Base-by-base conservation (phyloP, 371 early-diverging fungal genomes). In the Nosema muscidifuracis region DNA sequence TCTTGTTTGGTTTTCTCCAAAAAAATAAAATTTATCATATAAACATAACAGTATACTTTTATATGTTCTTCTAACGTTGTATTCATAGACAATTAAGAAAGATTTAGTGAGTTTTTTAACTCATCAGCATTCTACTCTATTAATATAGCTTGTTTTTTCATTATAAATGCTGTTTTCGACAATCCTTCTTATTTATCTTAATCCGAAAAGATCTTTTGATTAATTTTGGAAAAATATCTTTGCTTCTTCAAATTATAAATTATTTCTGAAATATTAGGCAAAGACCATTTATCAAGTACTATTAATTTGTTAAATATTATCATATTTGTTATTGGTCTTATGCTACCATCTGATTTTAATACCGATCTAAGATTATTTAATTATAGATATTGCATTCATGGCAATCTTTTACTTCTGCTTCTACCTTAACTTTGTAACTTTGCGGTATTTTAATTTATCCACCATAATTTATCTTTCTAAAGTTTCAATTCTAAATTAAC, bases 171-270 rank as follows among this genome's bases (percentile, higher is more conserved):
- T 43, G 77, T 76, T 60, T 76, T 76, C 42, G 24, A 6, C 31
- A 24, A 55, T 73, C 34, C 4, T 65, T 34, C 30, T 65, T 24
- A 2, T 40, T 34, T 28, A 73, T n/a, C 22, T 12, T 18, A 30
- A 76, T 75, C 50, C 71, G 70, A 62, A 40, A 65, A 56, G 33
- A 76, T 66, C 47, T 76, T 20, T 76, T 60, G 38, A 75, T 56
- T 30, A 76, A 58, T n/a, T 76, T n/a, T n/a, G n/a, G n/a, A n/a
- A n/a, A n/a, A n/a, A n/a, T 71, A 22, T 70, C 34, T 30, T 13
- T 20, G 33, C 58, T 66, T 2, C 64, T 66, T n/a, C 30, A 57
- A 13, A 38, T 20, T 57, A 15, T 55, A 40, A 13, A 73, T 44
- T 2, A 75, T 44, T 9, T 67, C 70, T 31, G 44, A n/a, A 26